Percentiles rank a stretch among this genome's conserved stretches.
phyloP scores from a whole-genome alignment of 192 early-diverging fungal species.

The Umbelopsis vinacea region DNA sequence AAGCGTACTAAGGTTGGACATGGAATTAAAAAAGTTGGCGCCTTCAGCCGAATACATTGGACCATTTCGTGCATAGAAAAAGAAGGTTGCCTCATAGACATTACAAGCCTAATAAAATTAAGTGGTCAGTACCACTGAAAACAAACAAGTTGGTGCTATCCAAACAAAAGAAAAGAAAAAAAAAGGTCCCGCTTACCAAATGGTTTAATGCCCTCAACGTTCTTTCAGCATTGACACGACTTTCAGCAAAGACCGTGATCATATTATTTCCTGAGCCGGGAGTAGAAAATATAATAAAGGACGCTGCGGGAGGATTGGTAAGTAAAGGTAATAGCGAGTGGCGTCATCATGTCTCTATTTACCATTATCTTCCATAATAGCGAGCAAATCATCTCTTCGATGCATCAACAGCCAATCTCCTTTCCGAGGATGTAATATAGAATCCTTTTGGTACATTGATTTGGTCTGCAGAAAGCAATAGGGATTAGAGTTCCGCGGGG shows the following conservation, averaged over 20 bases:
- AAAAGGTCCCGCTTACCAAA: slow-evolving; percentile 51
- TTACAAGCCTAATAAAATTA: slow-evolving; percentile 28
- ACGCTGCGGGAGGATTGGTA: slow-evolving; percentile 28
- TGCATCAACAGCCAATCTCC: slow-evolving; percentile 79
- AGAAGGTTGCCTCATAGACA: slow-evolving; percentile 40
- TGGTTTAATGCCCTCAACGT: slow-evolving; percentile 72
- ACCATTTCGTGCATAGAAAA: slow-evolving; percentile 34
- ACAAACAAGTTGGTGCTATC: no score
- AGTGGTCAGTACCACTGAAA: background rate
- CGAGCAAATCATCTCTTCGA: slow-evolving; percentile 60
- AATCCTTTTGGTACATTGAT: slow-evolving; percentile 47
- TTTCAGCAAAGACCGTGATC: slow-evolving; percentile 68
- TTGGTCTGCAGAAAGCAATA: slow-evolving; percentile 44
- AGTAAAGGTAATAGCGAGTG: background rate
- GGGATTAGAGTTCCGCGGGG: background rate
- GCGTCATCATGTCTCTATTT: background rate
- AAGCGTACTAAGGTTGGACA: slow-evolving; percentile 41
- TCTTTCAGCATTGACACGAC: slow-evolving; percentile 71
- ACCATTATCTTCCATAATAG: slow-evolving; percentile 83
- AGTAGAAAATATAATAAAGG: slow-evolving; percentile 62
- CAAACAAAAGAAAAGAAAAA: background rate
- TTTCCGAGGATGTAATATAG: slow-evolving; percentile 61
- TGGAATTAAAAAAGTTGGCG: slow-evolving; percentile 37
- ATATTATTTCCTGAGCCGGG: slow-evolving; percentile 57
- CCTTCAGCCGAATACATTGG: slow-evolving; percentile 32